Base-by-base conservation (phyloP, 2,329 filamentous ascomycete species). In the Alternaria sp. region DNA sequence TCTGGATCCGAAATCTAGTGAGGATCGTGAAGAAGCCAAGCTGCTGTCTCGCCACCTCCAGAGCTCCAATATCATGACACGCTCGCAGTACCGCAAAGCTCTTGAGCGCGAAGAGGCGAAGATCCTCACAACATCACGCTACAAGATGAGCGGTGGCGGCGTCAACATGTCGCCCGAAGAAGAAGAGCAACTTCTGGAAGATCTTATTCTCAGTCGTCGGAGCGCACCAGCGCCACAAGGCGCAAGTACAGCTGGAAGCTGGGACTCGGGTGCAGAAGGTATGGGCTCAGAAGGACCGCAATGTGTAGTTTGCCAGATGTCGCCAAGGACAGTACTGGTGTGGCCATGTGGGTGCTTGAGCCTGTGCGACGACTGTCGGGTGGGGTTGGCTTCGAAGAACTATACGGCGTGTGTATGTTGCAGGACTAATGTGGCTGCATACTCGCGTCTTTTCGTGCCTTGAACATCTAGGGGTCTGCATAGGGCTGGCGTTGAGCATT, bases 381-480 rank as follows among this genome's bases (percentile, higher is more conserved):
- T 98, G 36, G 95, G 93, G 46, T 85, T 98, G 66, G 96, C 96
- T 4, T 94, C 97, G 89, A 96, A 97, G 78, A 98, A 98, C 78
- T 98, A 97, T 78, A 93, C 94, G 67, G 96, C 93, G 76, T 99
- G 96, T 77, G 94, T 98, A 43, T 98, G 95, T 74, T 98, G 96
- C 79, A 87, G 96, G 54, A 88, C 93, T 60, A 91, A 96, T 72
- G 93, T 98, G 28, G 88, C 89, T 59, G 96, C 94, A 58, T 98
- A 97, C 80, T 94, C 93, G 69, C 88, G 93, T 71, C 89, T 99
- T 63, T 99, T 92, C 84, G 93, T 98, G 44, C 96, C 96, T 53
- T 91, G 69, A 73, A 17, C 10, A 6, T 11, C 6, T 40, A 32
- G 36, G 4, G 11, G 19, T 40, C 23, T 30, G 55, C 54, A 51